These are phyloP conservation scores for Xylaria venustula DNA, from an alignment of 495 filamentous ascomycete genomes.

Conservation along the genomic window DNA sequence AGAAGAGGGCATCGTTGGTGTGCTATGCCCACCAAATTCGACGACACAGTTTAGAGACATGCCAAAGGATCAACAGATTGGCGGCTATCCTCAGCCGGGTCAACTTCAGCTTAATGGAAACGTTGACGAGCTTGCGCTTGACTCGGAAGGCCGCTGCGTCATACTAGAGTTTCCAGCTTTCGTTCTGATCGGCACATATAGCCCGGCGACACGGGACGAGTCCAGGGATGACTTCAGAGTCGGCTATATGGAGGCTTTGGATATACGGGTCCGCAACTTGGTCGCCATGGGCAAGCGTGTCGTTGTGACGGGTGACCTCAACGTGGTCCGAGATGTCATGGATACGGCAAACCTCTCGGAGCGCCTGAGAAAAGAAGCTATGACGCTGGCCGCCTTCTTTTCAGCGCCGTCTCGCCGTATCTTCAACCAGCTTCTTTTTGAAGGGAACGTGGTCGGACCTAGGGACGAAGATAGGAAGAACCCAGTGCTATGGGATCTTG, in stretches of 20 bases:
- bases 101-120: conserved; percentile 69
- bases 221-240: conserved; percentile 80
- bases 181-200: conserved; percentile 86
- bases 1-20: conserved; percentile 88
- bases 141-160: conserved; percentile 89
- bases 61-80: conserved; percentile 76
- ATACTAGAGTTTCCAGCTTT: conserved; percentile 96
- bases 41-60: conserved; percentile 73
- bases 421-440: conserved; percentile 80
- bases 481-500: conserved; percentile 82
- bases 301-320: conserved; percentile 84
- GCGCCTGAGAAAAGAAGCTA: conserved; percentile 64
- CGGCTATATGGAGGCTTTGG: conserved; percentile 74
- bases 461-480: conserved; percentile 71
- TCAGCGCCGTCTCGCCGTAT: conserved; percentile 72
- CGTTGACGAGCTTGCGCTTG: conserved; percentile 69
- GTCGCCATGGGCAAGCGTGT: conserved; percentile 77
- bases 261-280: conserved; percentile 81
- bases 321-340: conserved; percentile 73
- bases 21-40: conserved; percentile 74
- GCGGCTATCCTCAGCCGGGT: conserved; percentile 75
- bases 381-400: conserved; percentile 67
- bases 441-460: conserved; percentile 66
- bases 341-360: conserved; percentile 73
- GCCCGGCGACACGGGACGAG: conserved; percentile 83